phyloP scores from a whole-genome alignment of 83 land plant genomes.

The Thuja plicata region DNA sequence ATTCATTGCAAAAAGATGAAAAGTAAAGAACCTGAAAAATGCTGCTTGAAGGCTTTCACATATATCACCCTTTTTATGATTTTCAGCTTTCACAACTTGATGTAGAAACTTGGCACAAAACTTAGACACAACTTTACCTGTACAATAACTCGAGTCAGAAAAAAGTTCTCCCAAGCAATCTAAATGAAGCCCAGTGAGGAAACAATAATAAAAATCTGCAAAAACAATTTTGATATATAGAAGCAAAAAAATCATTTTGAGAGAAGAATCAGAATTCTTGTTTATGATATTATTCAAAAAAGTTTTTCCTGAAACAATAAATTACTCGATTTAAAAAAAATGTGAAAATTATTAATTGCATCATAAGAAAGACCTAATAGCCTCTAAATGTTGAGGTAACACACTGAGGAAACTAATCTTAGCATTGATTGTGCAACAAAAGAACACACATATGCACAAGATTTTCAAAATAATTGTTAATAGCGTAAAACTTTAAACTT shows the following conservation, averaged over 20 bases:
- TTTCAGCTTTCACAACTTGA: constrained; percentile 30
- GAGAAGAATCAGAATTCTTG: not conserved
- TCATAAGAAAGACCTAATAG: not conserved
- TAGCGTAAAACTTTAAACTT: not conserved
- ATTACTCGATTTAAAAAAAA: not conserved
- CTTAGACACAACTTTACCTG: constrained; percentile 40
- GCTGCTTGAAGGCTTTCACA: constrained; percentile 29
- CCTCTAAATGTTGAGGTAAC: not conserved
- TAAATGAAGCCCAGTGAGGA: not conserved
- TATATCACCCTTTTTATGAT: constrained; percentile 29
- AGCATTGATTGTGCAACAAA: not conserved
- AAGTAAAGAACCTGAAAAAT: constrained; percentile 27
- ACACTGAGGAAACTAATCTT: not conserved
- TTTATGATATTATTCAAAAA: not conserved
- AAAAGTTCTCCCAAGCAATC: not conserved
- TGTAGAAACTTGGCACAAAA: constrained; percentile 50
- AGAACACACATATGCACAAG: not conserved
- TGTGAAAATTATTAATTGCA: not conserved
- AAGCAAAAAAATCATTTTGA: not conserved
- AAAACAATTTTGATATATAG: not conserved
- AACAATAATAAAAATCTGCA: not conserved
- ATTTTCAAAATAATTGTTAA: not conserved
- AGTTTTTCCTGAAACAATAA: not conserved
- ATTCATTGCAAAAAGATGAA: not conserved
- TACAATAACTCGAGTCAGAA: constrained; percentile 7